Evolutionary conservation across 2,329 filamentous ascomycete species (phyloP).

Genomic region (Fusarium citri): DNA sequence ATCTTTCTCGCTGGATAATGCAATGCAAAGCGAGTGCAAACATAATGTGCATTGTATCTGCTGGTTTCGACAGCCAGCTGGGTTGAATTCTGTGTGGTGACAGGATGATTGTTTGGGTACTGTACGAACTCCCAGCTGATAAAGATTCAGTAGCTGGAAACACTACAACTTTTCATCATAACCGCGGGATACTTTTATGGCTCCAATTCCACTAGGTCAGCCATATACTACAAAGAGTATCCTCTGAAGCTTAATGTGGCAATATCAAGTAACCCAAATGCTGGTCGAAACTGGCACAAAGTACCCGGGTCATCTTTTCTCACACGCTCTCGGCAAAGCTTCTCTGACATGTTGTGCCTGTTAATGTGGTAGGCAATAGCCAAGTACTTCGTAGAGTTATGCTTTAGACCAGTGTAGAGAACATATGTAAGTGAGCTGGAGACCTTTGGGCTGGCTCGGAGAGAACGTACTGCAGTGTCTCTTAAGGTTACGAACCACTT

Average conservation of each 20-base stretch:
- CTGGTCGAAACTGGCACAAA: not conserved
- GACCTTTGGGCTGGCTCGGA: not conserved
- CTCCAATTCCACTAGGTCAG: not conserved
- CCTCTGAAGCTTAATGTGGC: not conserved
- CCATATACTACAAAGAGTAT: not conserved
- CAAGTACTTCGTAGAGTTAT: not conserved
- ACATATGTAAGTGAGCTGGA: not conserved
- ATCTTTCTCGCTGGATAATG: too few relatives aligned
- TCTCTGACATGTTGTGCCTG: not conserved
- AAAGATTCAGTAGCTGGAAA: not conserved
- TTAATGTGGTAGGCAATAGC: not conserved
- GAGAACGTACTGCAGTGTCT: not conserved
- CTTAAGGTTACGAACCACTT: not conserved
- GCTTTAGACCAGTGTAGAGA: not conserved
- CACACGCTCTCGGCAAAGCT: not conserved
- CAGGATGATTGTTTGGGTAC: not conserved
- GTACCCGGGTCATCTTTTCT: not conserved
- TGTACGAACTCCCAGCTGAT: not conserved
- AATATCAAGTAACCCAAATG: not conserved
- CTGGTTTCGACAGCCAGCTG: not conserved
- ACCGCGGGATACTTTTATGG: not conserved
- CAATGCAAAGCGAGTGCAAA: constrained; percentile 36
- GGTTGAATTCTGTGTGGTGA: not conserved
- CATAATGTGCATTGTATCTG: constrained; percentile 39
- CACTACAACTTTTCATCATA: too few relatives aligned